A percentile compares a stretch with the other conserved stretches of the same genome.
Evolutionary conservation across 331 rosid species (phyloP).

Genomic region (Prunus yedoensis): DNA sequence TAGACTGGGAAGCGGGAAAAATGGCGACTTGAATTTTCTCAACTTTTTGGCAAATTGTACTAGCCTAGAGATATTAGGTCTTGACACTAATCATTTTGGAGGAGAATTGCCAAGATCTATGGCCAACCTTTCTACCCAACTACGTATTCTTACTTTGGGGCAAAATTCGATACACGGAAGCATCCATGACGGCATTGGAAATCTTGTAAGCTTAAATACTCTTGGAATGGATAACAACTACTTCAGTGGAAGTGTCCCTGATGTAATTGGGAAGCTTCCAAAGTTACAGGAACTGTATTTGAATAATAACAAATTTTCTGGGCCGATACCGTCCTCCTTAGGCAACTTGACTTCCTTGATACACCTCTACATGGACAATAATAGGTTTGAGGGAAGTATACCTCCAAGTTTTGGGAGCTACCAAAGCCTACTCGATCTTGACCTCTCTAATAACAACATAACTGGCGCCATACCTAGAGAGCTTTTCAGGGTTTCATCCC

Average conservation of each 20-base stretch:
- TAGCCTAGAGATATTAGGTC: fast-evolving
- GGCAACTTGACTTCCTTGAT: not conserved
- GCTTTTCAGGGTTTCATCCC: not conserved
- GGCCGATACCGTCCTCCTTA: not conserved
- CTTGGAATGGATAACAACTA: too few relatives aligned
- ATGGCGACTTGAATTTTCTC: constrained; percentile 33
- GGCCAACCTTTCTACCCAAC: not conserved
- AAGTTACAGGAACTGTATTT: not conserved
- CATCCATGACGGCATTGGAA: not conserved
- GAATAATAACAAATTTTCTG: not conserved
- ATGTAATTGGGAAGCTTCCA: not conserved
- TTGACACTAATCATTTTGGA: not conserved
- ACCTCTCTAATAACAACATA: not conserved
- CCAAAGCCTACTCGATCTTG: not conserved
- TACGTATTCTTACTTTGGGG: fast-evolving
- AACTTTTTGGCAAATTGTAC: not conserved
- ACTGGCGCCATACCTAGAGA: not conserved
- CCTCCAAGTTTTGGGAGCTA: not conserved
- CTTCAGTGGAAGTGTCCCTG: not conserved
- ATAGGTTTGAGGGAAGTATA: not conserved
- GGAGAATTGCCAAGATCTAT: not conserved
- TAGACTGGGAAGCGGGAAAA: constrained; percentile 16
- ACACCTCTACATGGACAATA: fast-evolving
- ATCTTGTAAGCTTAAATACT: too few relatives aligned
- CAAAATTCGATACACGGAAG: not conserved